Conservation (phyloP, 2,329 filamentous ascomycete genomes). For the Anthostomella pinea region DNA sequence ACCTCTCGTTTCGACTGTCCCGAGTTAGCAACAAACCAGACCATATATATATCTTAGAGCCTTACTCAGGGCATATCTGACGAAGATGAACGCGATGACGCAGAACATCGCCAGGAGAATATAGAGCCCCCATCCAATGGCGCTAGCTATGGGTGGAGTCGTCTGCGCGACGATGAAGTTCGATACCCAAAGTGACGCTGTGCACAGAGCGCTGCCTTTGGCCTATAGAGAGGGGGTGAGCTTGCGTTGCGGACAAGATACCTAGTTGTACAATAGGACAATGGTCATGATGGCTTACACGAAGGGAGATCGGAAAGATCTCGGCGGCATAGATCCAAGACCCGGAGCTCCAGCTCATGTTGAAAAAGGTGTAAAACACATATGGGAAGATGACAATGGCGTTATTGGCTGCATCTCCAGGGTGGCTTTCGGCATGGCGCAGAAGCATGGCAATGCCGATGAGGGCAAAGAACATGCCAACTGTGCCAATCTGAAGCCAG, state of each 20-base stretch:
- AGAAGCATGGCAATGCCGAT: conserved; percentile 28
- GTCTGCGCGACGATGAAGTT: conserved; percentile 26
- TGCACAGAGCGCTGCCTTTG: conserved; percentile 30
- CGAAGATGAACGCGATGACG: conserved; percentile 27
- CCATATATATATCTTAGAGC: neutral
- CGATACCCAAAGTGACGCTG: conserved; percentile 30
- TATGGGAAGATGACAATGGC: conserved; percentile 30
- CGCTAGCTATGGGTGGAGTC: conserved; percentile 25
- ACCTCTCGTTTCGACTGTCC: conserved; percentile 20
- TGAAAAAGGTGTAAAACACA: conserved; percentile 31
- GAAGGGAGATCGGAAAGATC: conserved; percentile 29
- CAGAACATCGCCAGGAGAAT: conserved; percentile 26
- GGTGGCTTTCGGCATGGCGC: conserved; percentile 25
- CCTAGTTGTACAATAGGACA: neutral
- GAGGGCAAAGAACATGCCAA: conserved; percentile 28
- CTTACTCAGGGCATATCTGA: conserved; percentile 25
- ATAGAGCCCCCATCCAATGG: conserved; percentile 28
- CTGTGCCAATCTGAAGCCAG: conserved; percentile 29
- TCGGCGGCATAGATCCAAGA: conserved; percentile 32
- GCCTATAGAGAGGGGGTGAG: conserved; percentile 14
- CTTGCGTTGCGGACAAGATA: neutral
- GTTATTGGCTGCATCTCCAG: conserved; percentile 24
- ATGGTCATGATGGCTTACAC: conserved; percentile 17
- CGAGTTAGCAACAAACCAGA: conserved; percentile 4
- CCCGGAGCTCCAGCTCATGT: conserved; percentile 31